These are phyloP conservation scores for Farysia itapuensis DNA, from an alignment of 1,284 basidiomycete species.

Conservation along the genomic window DNA sequence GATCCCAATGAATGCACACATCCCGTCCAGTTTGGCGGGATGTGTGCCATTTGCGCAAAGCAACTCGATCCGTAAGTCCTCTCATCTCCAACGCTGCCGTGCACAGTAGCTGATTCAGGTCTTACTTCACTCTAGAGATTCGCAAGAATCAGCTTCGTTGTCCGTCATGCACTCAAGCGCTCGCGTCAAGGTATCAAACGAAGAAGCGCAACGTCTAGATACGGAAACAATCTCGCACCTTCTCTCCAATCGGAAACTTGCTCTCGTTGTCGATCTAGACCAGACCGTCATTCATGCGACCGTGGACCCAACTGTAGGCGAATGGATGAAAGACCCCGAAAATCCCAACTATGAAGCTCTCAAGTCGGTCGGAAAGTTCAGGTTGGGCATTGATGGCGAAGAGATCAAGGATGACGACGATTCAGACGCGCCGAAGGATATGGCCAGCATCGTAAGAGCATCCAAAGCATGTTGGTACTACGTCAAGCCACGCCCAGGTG, in stretches of 20 bases:
- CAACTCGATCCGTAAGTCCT: constrained; percentile 80
- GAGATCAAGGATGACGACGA: constrained; percentile 34
- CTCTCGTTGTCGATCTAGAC: constrained; percentile 95
- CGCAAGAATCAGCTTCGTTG: constrained; percentile 22
- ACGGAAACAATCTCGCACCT: constrained; percentile 77
- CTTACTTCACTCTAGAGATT: constrained; percentile 5
- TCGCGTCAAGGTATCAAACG: constrained; percentile 49
- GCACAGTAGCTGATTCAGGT: too few relatives aligned
- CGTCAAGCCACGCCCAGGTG: constrained; percentile 89
- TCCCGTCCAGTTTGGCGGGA: constrained; percentile 83
- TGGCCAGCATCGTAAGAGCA: constrained; percentile 7
- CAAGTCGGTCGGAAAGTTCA: constrained; percentile 80
- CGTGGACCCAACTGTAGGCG: constrained; percentile 94
- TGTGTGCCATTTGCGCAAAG: constrained; percentile 90
- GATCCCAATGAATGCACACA: constrained; percentile 70
- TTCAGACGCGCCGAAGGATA: constrained; percentile 8
- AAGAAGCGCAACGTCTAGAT: constrained; percentile 84
- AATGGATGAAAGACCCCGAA: constrained; percentile 83
- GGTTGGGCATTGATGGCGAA: constrained; percentile 77
- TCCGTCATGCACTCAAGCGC: constrained; percentile 53
- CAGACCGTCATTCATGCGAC: constrained; percentile 99
- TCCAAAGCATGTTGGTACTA: constrained; percentile 82
- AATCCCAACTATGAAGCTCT: constrained; percentile 88
- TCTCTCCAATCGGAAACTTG: constrained; percentile 75
- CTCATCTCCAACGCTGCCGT: not conserved